Evolutionary conservation across 2,329 filamentous ascomycete species (phyloP).

Genomic region (Aspergillus sp.): DNA sequence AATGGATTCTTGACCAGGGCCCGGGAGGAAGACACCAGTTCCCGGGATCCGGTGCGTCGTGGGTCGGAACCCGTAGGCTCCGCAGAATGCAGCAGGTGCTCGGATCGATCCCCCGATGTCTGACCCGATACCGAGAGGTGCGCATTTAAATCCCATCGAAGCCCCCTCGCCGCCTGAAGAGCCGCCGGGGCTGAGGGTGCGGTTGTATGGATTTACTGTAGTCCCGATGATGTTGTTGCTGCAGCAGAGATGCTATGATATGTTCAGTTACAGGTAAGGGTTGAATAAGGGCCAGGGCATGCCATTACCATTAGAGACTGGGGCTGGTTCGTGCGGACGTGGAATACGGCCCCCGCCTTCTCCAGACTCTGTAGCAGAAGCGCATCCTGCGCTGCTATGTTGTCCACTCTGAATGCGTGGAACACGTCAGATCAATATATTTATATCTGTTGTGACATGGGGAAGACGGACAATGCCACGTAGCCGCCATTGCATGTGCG

Average conservation of each 20-base stretch:
- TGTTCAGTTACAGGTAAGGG: conserved; percentile 6
- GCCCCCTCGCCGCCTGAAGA: conserved; percentile 48
- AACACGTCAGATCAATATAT: not conserved
- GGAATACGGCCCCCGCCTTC: conserved; percentile 43
- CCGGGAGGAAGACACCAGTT: conserved; percentile 28
- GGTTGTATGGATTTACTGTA: conserved; percentile 43
- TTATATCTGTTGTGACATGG: not conserved
- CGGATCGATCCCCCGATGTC: conserved; percentile 51
- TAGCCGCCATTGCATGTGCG: conserved; percentile 37
- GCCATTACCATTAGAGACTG: conserved; percentile 39
- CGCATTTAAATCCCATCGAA: conserved; percentile 42
- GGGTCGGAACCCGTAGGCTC: conserved; percentile 45
- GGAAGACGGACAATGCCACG: conserved; percentile 29
- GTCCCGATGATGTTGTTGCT: conserved; percentile 43
- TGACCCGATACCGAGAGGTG: conserved; percentile 45
- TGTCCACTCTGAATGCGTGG: conserved; percentile 30
- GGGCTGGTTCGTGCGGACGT: conserved; percentile 45
- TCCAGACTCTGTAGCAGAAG: conserved; percentile 32
- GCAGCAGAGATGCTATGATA: conserved; percentile 33
- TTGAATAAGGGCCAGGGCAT: not conserved
- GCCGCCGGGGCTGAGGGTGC: conserved; percentile 41
- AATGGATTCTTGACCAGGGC: conserved; percentile 39
- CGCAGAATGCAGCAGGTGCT: conserved; percentile 46
- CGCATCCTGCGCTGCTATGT: conserved; percentile 36
- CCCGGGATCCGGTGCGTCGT: conserved; percentile 36